Evolutionary conservation across 1,284 basidiomycete genomes (phyloP).

Genomic region (Ceratobasidium sp.): DNA sequence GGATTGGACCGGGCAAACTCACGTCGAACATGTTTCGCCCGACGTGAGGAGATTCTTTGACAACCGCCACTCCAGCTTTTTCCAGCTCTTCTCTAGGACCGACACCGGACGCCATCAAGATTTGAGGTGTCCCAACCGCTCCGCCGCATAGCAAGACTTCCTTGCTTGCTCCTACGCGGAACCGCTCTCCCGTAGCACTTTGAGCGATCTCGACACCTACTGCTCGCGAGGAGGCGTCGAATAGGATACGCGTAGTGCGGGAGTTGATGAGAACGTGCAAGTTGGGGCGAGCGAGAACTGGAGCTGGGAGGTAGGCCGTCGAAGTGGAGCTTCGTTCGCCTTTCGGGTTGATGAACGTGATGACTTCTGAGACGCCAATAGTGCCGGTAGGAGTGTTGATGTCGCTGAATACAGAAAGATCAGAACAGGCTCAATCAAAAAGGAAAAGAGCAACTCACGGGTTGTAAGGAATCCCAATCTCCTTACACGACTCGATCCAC

Average conservation of each 20-base stretch:
- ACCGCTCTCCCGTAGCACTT: slow-evolving; percentile 46
- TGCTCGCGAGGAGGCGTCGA: slow-evolving; percentile 46
- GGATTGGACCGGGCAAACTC: slow-evolving; percentile 8
- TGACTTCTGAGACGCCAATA: slow-evolving; percentile 50
- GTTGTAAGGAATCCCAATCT: slow-evolving; percentile 49
- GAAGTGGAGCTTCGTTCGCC: slow-evolving; percentile 58
- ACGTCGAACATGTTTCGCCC: slow-evolving; percentile 46
- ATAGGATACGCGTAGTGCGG: slow-evolving; percentile 47
- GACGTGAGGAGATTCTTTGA: slow-evolving; percentile 42
- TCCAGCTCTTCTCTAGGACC: slow-evolving; percentile 43
- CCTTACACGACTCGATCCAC: slow-evolving; percentile 45
- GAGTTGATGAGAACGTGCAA: slow-evolving; percentile 56
- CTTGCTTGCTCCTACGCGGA: slow-evolving; percentile 51
- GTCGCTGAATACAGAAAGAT: slow-evolving; percentile 48
- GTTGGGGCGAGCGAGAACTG: slow-evolving; percentile 56
- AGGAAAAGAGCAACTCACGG: slow-evolving; percentile 45
- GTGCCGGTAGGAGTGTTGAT: slow-evolving; percentile 51
- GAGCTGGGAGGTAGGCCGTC: slow-evolving; percentile 55
- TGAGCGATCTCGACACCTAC: slow-evolving; percentile 53
- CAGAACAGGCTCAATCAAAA: not conserved
- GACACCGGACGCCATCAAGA: slow-evolving; percentile 45
- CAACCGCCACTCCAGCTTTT: slow-evolving; percentile 30
- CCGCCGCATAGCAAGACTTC: slow-evolving; percentile 52
- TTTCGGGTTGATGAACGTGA: slow-evolving; percentile 52
- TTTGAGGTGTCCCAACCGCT: slow-evolving; percentile 46